phyloP scores from a whole-genome alignment of 2,329 filamentous ascomycete species.

The Colletotrichum paranaense region DNA sequence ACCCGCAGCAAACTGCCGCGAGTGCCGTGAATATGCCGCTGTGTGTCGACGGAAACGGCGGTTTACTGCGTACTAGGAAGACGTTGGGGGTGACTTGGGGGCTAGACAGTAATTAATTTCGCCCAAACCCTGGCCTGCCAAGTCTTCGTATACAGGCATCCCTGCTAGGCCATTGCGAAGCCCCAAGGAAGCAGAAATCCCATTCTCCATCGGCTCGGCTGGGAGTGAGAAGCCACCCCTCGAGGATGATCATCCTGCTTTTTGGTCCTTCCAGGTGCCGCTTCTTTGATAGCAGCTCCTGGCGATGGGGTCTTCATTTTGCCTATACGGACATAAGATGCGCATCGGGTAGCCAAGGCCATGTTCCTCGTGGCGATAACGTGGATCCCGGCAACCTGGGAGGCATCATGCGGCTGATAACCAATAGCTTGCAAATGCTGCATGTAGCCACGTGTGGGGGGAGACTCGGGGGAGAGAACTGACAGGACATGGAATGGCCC shows the following conservation, averaged over 20 bases:
- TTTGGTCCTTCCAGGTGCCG: background rate
- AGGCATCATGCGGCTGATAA: slow-evolving; percentile 10
- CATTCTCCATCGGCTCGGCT: background rate
- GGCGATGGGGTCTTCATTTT: slow-evolving; percentile 11
- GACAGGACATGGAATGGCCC: background rate
- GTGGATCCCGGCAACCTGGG: background rate
- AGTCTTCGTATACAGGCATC: slow-evolving; percentile 11
- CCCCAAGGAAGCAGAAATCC: background rate
- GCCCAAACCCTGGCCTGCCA: slow-evolving; percentile 16
- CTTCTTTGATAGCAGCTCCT: background rate
- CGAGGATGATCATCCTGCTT: slow-evolving; percentile 3
- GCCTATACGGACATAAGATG: slow-evolving; percentile 12
- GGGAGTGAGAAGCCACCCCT: background rate
- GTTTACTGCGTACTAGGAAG: background rate
- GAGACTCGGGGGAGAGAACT: background rate
- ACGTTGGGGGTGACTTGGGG: slow-evolving; percentile 8
- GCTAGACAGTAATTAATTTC: background rate
- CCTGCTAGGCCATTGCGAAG: slow-evolving; percentile 16
- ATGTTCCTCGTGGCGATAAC: slow-evolving; percentile 18
- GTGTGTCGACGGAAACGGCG: slow-evolving; percentile 21
- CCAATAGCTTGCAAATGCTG: slow-evolving; percentile 6
- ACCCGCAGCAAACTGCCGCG: slow-evolving; percentile 13
- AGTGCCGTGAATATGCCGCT: slow-evolving; percentile 12
- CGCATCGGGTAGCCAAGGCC: slow-evolving; percentile 18
- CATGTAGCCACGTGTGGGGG: slow-evolving; percentile 2